phyloP scores from a whole-genome alignment of 768 basidiomycete species.

The Podaxis sp. region DNA sequence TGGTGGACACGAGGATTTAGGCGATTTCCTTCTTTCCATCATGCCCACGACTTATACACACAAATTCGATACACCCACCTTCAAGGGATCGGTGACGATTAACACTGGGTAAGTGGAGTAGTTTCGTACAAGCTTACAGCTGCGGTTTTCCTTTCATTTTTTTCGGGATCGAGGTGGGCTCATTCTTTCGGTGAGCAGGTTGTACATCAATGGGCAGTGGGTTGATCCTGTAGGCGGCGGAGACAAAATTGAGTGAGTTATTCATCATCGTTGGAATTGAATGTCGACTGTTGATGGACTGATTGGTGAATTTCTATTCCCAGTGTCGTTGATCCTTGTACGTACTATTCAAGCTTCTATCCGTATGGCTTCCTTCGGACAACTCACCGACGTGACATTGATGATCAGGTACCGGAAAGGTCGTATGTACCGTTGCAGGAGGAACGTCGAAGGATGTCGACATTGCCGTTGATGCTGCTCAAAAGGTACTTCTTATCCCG shows the following conservation, averaged over 20 bases:
- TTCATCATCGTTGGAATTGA: neutral
- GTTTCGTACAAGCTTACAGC: constrained; percentile 15
- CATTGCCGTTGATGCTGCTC: constrained; percentile 66
- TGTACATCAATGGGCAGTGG: constrained; percentile 74
- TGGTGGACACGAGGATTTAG: neutral
- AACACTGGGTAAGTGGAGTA: constrained; percentile 21
- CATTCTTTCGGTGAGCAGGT: constrained; percentile 29
- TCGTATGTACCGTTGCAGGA: constrained; percentile 55
- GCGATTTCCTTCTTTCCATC: neutral
- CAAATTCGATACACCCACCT: constrained; percentile 22
- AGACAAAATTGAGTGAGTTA: constrained; percentile 66
- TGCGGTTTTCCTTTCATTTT: too few relatives aligned
- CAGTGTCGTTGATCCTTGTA: constrained; percentile 61
- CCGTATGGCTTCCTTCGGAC: neutral
- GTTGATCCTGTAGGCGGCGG: constrained; percentile 50
- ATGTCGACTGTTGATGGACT: neutral
- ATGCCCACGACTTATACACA: constrained; percentile 20
- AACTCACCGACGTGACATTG: neutral
- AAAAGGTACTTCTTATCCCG: constrained; percentile 37
- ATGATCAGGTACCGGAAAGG: constrained; percentile 61
- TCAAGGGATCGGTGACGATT: constrained; percentile 21
- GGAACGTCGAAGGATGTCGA: constrained; percentile 75
- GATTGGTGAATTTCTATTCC: neutral
- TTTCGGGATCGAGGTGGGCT: too few relatives aligned
- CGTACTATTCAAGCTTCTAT: constrained; percentile 5